phyloP scores from a whole-genome alignment of 768 basidiomycete species.

The Hypsizygus marmoreus region DNA sequence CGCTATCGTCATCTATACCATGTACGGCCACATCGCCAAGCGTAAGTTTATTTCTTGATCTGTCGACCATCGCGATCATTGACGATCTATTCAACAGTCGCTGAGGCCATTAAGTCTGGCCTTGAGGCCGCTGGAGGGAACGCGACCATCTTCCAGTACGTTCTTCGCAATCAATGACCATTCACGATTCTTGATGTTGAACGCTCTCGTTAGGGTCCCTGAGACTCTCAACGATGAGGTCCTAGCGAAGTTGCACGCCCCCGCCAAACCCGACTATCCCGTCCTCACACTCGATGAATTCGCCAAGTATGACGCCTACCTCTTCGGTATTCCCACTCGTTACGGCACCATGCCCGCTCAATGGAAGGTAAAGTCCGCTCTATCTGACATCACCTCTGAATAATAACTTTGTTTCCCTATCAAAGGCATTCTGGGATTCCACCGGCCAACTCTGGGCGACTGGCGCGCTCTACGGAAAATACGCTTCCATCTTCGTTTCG shows the following conservation, averaged over 20 bases:
- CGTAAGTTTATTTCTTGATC: slow-evolving; percentile 39
- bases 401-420: neutral
- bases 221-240: slow-evolving; percentile 79
- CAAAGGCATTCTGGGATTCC: slow-evolving; percentile 77
- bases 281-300: slow-evolving; percentile 58
- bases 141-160: slow-evolving; percentile 57
- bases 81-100: slow-evolving; percentile 48
- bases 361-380: slow-evolving; percentile 55
- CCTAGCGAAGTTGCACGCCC: slow-evolving; percentile 68
- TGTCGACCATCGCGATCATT: neutral
- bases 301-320: slow-evolving; percentile 63
- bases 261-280: slow-evolving; percentile 73
- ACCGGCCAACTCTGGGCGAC: slow-evolving; percentile 67
- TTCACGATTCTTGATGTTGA: neutral
- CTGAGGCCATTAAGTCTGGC: slow-evolving; percentile 53
- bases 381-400: neutral
- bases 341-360: slow-evolving; percentile 83
- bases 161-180: slow-evolving; percentile 5
- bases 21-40: slow-evolving; percentile 74
- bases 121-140: slow-evolving; percentile 50
- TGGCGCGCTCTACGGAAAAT: slow-evolving; percentile 72
- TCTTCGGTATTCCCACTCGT: slow-evolving; percentile 80
- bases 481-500: slow-evolving; percentile 72
- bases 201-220: slow-evolving; percentile 49
- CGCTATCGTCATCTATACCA: slow-evolving; percentile 72